Evolutionary conservation across 768 basidiomycete species (phyloP), one percentile per base, ranked within the genome.

Genomic region (Steccherinum ochraceum): DNA sequence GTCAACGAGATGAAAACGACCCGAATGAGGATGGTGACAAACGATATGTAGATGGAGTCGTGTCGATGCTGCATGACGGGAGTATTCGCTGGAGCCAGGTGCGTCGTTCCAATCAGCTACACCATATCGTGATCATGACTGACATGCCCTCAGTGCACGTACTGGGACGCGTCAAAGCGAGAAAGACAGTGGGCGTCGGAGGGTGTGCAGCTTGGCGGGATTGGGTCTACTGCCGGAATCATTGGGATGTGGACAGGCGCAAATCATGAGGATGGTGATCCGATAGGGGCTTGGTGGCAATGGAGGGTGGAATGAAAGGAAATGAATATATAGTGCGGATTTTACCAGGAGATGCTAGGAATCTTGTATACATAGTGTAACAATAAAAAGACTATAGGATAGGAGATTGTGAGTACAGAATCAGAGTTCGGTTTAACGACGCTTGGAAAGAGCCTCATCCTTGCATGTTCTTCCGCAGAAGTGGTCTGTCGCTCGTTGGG

Each of bases 381-480:
- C 7, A 7, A 35, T 35, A 35, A 35, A 35, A n/a, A n/a, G n/a
- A n/a, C n/a, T n/a, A n/a, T n/a, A n/a, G n/a, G n/a, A n/a, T n/a
- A n/a, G n/a, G n/a, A n/a, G n/a, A n/a, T n/a, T n/a, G n/a, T n/a
- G n/a, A n/a, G n/a, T n/a, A 44, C n/a, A n/a, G n/a, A n/a, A n/a
- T n/a, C n/a, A n/a, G n/a, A n/a, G n/a, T n/a, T n/a, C n/a, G n/a
- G n/a, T n/a, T n/a, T n/a, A n/a, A n/a, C n/a, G n/a, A 10, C 16
- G 35, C 65, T 84, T 84, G 50, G 69, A 73, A 72, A 81, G 64
- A 40, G 83, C 78, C 56, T 82, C 75, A 42, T 83, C 79, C 57
- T 74, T 74, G 62, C 83, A 85, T 2, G 69, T 69, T 51, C 70
- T 65, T 16, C 78, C 72, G 57, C 83, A 85, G 61, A 85, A 85